These are phyloP conservation scores for Smallanthus sonchifolius DNA, from an alignment of 129 eudicot genomes.

Conservation along the genomic window DNA sequence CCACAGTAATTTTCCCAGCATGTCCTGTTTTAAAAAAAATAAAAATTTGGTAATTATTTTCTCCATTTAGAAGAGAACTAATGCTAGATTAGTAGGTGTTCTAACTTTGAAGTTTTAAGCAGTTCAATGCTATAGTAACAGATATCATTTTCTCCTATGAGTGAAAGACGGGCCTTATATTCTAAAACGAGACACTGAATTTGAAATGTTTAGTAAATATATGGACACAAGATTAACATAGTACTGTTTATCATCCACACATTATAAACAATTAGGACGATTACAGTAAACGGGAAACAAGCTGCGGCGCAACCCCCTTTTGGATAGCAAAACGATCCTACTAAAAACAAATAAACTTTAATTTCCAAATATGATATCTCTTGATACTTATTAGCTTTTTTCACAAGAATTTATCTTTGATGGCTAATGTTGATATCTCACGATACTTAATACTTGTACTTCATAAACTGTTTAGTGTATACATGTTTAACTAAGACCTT, in stretches of 20 bases:
- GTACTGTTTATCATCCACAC: no score
- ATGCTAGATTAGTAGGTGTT: neutral
- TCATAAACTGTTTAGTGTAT: neutral
- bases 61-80: neutral
- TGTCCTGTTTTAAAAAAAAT: conserved; percentile 35
- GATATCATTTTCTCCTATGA: neutral
- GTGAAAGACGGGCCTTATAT: neutral
- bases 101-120: neutral
- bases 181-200: neutral
- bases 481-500: neutral
- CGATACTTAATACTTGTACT: neutral
- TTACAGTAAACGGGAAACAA: no score
- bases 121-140: neutral
- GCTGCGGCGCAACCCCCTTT: no score
- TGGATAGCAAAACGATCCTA: no score
- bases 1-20: conserved; percentile 39
- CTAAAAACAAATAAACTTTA: neutral
- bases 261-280: no score
- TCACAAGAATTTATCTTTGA: neutral
- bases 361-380: neutral
- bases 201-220: neutral
- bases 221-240: no score
- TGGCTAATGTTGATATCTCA: neutral
- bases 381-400: neutral
- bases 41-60: neutral